Evolutionary conservation across 177 flowering plant species (phyloP).

Genomic region (Vitis hybrid): DNA sequence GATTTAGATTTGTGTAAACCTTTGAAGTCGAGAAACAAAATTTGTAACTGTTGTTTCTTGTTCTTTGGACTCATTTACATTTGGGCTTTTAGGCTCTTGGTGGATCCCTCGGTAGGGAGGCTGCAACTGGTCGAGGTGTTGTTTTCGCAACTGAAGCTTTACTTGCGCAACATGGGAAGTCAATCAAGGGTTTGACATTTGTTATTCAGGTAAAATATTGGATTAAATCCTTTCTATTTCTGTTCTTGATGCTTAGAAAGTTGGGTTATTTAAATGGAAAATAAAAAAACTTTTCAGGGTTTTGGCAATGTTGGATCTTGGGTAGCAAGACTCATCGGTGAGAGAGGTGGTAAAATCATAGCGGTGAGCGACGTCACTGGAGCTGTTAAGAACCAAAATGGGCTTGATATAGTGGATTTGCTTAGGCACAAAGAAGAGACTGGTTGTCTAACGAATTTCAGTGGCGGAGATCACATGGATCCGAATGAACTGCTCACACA

Average conservation of each 20-base stretch:
- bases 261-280: neutral
- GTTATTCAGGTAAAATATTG: conserved; percentile 55
- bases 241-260: neutral
- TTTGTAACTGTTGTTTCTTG: neutral
- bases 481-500: conserved; percentile 57
- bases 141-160: conserved; percentile 73
- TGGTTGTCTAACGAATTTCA: conserved; percentile 45
- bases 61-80: neutral
- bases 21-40: neutral
- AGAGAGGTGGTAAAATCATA: conserved; percentile 69
- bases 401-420: conserved; percentile 57
- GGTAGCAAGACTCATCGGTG: conserved; percentile 71
- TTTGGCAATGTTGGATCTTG: conserved; percentile 90
- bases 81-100: conserved; percentile 59
- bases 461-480: conserved; percentile 62
- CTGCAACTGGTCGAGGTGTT: conserved; percentile 79
- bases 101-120: conserved; percentile 75
- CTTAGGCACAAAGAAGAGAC: conserved; percentile 50
- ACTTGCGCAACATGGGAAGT: conserved; percentile 71
- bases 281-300: conserved; percentile 36
- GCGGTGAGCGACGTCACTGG: conserved; percentile 83
- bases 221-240: neutral
- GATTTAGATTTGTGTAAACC: neutral
- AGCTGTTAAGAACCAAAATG: conserved; percentile 55
- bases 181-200: conserved; percentile 53